These are phyloP conservation scores for Saccharata proteae DNA, from an alignment of 2,329 filamentous ascomycete genomes.

Conservation along the genomic window DNA sequence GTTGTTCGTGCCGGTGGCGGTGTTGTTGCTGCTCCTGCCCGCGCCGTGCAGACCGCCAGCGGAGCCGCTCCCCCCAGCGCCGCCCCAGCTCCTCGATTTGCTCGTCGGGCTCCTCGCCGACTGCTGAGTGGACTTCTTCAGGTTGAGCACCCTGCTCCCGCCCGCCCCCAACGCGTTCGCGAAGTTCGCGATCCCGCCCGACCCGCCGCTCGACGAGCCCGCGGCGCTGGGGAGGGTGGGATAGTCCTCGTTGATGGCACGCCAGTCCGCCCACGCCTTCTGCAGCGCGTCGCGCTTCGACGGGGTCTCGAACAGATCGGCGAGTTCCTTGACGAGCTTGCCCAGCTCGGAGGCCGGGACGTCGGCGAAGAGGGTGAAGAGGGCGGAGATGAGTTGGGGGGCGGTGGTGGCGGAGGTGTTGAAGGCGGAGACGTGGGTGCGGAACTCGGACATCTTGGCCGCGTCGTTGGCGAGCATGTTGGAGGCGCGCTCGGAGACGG, in stretches of 20 bases:
- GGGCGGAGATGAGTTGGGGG: conserved; percentile 67
- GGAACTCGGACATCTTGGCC: conserved; percentile 65
- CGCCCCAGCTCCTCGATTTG: conserved; percentile 45
- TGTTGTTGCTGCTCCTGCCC: conserved; percentile 8
- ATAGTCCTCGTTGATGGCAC: conserved; percentile 91
- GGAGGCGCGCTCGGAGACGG: conserved; percentile 75
- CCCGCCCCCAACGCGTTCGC: conserved; percentile 32
- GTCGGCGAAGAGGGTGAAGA: conserved; percentile 74
- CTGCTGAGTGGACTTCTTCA: conserved; percentile 58
- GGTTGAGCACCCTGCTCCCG: conserved; percentile 51
- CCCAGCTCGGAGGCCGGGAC: conserved; percentile 69
- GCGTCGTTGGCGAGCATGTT: conserved; percentile 69
- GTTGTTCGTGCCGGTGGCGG: conserved; percentile 14
- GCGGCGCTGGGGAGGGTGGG: conserved; percentile 58
- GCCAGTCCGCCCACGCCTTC: conserved; percentile 89
- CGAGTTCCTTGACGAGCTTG: conserved; percentile 80
- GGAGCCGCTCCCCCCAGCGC: conserved; percentile 18
- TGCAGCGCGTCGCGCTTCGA: conserved; percentile 60
- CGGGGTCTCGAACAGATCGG: conserved; percentile 82
- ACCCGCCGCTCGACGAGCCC: conserved; percentile 52
- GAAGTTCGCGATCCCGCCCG: too few relatives aligned
- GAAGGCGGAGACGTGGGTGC: conserved; percentile 66
- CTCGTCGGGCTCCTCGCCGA: conserved; percentile 50
- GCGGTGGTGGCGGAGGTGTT: conserved; percentile 58
- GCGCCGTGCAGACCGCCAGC: conserved; percentile 15